phyloP scores from a whole-genome alignment of 495 filamentous ascomycete species.

The Glarea lozoyensis region DNA sequence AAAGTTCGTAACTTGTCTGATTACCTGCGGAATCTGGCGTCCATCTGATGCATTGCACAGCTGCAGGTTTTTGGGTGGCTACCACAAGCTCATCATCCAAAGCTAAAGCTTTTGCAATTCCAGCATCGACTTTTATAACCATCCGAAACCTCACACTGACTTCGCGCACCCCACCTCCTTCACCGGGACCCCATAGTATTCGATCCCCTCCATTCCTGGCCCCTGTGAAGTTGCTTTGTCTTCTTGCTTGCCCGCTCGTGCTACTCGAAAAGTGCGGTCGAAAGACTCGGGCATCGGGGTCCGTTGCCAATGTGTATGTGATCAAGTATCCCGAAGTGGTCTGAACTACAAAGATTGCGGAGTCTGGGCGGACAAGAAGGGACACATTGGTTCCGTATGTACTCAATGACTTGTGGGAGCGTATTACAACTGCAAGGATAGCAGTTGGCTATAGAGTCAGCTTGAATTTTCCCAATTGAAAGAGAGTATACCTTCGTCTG shows the following conservation, averaged over 20 bases:
- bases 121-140: constrained; percentile 97
- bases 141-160: constrained; percentile 88
- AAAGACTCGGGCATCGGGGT: constrained; percentile 75
- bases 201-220: constrained; percentile 43
- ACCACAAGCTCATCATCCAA: constrained; percentile 91
- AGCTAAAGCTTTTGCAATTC: constrained; percentile 78
- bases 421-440: constrained; percentile 73
- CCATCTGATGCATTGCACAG: constrained; percentile 95
- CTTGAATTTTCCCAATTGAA: constrained; percentile 15
- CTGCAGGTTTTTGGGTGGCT: constrained; percentile 85
- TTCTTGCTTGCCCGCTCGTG: constrained; percentile 56
- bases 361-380: constrained; percentile 83
- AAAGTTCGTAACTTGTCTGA: constrained; percentile 84
- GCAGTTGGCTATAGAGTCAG: constrained; percentile 64
- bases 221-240: constrained; percentile 61
- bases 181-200: constrained; percentile 52
- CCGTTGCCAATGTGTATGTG: constrained; percentile 86
- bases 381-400: constrained; percentile 80
- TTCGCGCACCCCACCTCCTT: constrained; percentile 75
- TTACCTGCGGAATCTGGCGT: constrained; percentile 67
- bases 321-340: constrained; percentile 83
- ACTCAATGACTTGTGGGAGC: constrained; percentile 66
- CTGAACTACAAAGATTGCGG: constrained; percentile 84
- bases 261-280: constrained; percentile 63
- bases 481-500: constrained; percentile 72